Base-by-base conservation (phyloP, 306 rosid species). In the Notholithocarpus densiflorus region DNA sequence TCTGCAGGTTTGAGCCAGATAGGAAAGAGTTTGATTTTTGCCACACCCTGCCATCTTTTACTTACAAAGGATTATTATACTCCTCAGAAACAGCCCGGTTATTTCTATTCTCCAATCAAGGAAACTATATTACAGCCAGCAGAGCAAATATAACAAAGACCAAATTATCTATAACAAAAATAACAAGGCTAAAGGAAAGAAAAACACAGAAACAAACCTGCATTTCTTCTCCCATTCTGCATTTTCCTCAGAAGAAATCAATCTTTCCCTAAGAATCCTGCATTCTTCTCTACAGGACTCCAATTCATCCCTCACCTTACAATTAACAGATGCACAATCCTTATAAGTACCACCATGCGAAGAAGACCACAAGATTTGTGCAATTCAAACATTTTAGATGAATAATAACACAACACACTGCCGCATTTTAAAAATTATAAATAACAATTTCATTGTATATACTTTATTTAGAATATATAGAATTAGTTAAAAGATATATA, bases 281-380 rank as follows among this genome's bases (percentile, higher is more conserved):
- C 94, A 88, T 71, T 94, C 93, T 83, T 88, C 90, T 75, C 79
- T 84, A 81, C 74, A 78, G 27, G 89, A 88, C 65, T 90, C 92
- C 86, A 92, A 80, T 43, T 85, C 89, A 81, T 81, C 85, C 82
- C 83, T 88, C 77, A 89, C 91, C 98, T 94, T 29, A 56, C 74
- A 85, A 68, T 75, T 45, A 71, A 72, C 21, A 74, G 70, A 71
- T 66, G 56, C 61, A 55, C 26, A 72, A 74, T 77, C 71, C 56
- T 45, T 74, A 79, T 29, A 78, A 76, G 60, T 55, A 56, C 13
- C 13, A 32, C 54, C 72, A 66, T 66, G 31, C 18, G 3, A 31
- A 34, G 9, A 4, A 31, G 5, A 19, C 10, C 5, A 4, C 43
- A 66, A 9, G n/a, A 66, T 19, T 64, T 32, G 37, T 66, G 72